A percentile compares a stretch with the other conserved stretches of the same genome.
Conservation (phyloP, 1,139 yeast genomes). For the Saccharomycopsis hybrid region DNA sequence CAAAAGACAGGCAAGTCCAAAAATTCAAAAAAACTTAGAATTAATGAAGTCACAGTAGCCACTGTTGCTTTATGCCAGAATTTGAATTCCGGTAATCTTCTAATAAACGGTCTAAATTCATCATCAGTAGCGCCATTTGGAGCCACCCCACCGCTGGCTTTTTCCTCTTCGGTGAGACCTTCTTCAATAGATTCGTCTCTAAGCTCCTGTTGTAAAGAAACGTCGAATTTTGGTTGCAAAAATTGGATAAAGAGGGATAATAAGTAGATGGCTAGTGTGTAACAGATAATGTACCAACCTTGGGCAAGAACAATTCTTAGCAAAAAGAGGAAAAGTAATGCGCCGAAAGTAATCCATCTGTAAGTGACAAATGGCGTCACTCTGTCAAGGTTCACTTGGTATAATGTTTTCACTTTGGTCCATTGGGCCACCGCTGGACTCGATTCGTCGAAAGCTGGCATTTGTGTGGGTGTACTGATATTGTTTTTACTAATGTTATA, state of each 20-base stretch:
- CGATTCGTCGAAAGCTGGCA: constrained; percentile 16
- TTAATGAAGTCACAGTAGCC: constrained; percentile 59
- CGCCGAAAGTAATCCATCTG: constrained; percentile 74
- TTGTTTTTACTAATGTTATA: too few relatives aligned
- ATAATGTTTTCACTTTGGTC: constrained; percentile 7
- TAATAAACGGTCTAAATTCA: constrained; percentile 80
- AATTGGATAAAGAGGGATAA: constrained; percentile 85
- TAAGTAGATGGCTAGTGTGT: constrained; percentile 80
- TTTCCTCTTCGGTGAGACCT: constrained; percentile 43
- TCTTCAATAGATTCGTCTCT: constrained; percentile 80
- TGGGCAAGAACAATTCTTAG: constrained; percentile 65
- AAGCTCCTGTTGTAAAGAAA: constrained; percentile 85
- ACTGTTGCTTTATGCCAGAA: constrained; percentile 85
- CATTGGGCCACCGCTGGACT: constrained; percentile 7
- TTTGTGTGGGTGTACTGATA: not conserved
- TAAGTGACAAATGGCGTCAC: constrained; percentile 69
- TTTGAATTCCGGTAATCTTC: constrained; percentile 89
- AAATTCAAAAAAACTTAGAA: constrained; percentile 56
- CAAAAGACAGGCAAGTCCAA: constrained; percentile 94
- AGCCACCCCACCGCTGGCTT: constrained; percentile 15
- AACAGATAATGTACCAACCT: constrained; percentile 97
- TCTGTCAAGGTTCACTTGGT: constrained; percentile 66
- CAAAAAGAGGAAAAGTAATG: constrained; percentile 54
- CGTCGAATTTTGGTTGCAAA: constrained; percentile 92
- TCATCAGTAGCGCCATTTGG: constrained; percentile 33